Conservation (phyloP, 306 rosid species). For the Vicia sativa region DNA sequence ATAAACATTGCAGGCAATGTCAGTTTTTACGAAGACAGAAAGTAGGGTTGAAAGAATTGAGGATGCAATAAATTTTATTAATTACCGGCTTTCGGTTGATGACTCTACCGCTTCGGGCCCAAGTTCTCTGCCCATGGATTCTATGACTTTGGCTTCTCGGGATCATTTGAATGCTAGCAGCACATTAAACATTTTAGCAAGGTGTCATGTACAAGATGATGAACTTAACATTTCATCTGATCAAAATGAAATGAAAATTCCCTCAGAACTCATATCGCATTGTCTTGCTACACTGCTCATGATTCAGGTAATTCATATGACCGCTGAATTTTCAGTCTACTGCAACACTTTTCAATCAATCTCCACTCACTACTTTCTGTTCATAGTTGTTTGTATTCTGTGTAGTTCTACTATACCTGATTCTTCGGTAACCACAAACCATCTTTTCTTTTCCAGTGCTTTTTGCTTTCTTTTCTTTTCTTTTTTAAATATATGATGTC, state of each 20-base stretch:
- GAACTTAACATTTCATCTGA: constrained; percentile 50
- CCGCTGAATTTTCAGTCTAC: constrained; percentile 28
- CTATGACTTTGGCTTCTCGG: constrained; percentile 50
- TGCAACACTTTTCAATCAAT: constrained; percentile 25
- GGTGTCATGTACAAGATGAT: constrained; percentile 50
- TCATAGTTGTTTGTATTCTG: constrained; percentile 26
- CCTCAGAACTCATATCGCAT: constrained; percentile 78
- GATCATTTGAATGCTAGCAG: constrained; percentile 55
- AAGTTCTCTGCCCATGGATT: constrained; percentile 51
- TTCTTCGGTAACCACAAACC: constrained; percentile 5
- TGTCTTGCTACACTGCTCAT: constrained; percentile 81
- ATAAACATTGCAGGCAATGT: constrained; percentile 67
- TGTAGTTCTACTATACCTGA: constrained; percentile 15
- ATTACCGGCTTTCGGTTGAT: constrained; percentile 60
- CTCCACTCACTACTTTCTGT: constrained; percentile 17
- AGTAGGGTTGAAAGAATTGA: constrained; percentile 59
- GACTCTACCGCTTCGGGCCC: constrained; percentile 54
- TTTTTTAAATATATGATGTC: background rate
- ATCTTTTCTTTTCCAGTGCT: background rate
- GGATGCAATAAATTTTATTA: constrained; percentile 77
- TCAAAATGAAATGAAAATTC: constrained; percentile 66
- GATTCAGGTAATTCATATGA: constrained; percentile 72
- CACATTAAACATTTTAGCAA: constrained; percentile 47
- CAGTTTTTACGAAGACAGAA: constrained; percentile 57
- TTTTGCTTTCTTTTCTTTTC: background rate